These are phyloP conservation scores for Chimonanthus salicifolius DNA, from an alignment of 164 flowering plant species.

Conservation along the genomic window DNA sequence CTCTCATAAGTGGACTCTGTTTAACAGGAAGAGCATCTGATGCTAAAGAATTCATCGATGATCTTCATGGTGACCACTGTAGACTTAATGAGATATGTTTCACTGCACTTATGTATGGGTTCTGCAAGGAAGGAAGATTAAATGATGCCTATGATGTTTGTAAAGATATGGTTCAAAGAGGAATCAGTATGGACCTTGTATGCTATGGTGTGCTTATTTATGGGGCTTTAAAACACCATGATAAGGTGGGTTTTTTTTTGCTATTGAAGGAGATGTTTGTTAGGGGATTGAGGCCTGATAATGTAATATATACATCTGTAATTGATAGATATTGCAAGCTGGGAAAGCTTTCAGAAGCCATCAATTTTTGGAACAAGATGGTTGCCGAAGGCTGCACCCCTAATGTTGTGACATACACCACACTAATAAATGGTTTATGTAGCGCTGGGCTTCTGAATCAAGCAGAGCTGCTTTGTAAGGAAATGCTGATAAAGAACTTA, in stretches of 20 bases:
- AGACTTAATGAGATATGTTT: slow-evolving; percentile 73
- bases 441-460: slow-evolving; percentile 55
- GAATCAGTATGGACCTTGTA: slow-evolving; percentile 63
- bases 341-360: slow-evolving; percentile 58
- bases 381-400: slow-evolving; percentile 57
- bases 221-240: slow-evolving; percentile 45
- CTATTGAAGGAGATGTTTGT: slow-evolving; percentile 58
- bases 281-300: slow-evolving; percentile 62
- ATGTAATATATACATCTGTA: slow-evolving; percentile 64
- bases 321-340: slow-evolving; percentile 57
- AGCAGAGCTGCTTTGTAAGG: slow-evolving; percentile 63
- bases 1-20: slow-evolving; percentile 80
- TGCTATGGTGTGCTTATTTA: slow-evolving; percentile 68
- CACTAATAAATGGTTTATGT: slow-evolving; percentile 67
- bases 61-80: slow-evolving; percentile 41
- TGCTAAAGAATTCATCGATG: slow-evolving; percentile 69
- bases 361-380: slow-evolving; percentile 65
- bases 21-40: slow-evolving; percentile 55
- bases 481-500: slow-evolving; percentile 46
- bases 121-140: slow-evolving; percentile 71
- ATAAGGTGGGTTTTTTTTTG: slow-evolving; percentile 22
- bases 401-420: slow-evolving; percentile 76
- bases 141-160: slow-evolving; percentile 51
- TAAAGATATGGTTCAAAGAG: slow-evolving; percentile 58
- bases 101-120: slow-evolving; percentile 66